Conservation (phyloP, 352 stramenopile genomes). For the Halophytophthora batemanensis region DNA sequence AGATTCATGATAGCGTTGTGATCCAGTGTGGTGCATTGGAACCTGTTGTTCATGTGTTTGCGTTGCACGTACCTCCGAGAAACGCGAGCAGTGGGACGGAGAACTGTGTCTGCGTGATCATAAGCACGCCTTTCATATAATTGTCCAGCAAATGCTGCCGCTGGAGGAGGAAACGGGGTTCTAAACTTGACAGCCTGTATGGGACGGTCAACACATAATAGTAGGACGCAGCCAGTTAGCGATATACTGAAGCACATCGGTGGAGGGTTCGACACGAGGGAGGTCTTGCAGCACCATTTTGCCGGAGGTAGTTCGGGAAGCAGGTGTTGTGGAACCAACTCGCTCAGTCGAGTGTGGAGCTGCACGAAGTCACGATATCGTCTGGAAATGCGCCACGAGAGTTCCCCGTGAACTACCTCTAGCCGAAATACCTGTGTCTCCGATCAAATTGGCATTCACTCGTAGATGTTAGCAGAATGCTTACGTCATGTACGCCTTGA, state of each 20-base stretch:
- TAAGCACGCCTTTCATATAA: conserved; percentile 44
- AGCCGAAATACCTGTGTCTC: conserved; percentile 40
- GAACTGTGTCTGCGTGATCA: conserved; percentile 35
- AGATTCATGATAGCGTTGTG: not conserved
- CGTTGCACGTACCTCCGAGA: conserved; percentile 36
- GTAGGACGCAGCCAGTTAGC: not conserved
- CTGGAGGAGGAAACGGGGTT: conserved; percentile 37
- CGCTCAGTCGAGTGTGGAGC: conserved; percentile 28
- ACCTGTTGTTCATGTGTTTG: not conserved
- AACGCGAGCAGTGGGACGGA: conserved; percentile 52
- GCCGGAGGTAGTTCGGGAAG: conserved; percentile 36
- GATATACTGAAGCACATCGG: no score
- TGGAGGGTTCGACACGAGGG: no score
- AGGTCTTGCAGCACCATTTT: conserved; percentile 36
- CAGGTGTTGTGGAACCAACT: not conserved
- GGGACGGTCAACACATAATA: not conserved
- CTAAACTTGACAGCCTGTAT: conserved; percentile 29
- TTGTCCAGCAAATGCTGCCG: conserved; percentile 35
- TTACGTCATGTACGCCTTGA: no score
- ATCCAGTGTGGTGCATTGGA: conserved; percentile 2
- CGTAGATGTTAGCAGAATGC: not conserved
- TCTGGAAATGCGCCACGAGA: conserved; percentile 42
- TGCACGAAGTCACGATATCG: conserved; percentile 46
- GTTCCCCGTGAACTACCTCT: conserved; percentile 29
- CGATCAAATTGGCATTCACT: not conserved